These are phyloP conservation scores for Aegilops sharonensis DNA, from an alignment of 176 grass and related monocot species.

Conservation along the genomic window DNA sequence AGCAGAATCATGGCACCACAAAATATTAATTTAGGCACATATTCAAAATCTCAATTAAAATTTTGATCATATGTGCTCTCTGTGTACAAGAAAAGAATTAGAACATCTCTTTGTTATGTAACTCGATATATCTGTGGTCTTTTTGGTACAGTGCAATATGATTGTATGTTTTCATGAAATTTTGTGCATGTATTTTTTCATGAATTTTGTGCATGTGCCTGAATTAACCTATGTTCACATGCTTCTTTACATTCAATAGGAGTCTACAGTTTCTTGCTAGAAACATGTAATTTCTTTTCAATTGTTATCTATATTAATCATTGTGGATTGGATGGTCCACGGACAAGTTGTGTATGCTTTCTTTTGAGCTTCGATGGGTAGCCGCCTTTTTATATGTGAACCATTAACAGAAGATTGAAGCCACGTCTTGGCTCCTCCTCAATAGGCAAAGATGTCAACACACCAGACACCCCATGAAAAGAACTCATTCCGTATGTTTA, in stretches of 20 bases:
- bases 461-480: neutral
- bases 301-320: neutral
- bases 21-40: no score
- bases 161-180: no score
- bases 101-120: no score
- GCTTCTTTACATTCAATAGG: neutral
- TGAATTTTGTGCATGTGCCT: no score
- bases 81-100: no score
- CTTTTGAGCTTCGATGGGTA: neutral
- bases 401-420: neutral
- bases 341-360: neutral
- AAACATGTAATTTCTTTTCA: neutral
- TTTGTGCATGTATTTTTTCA: no score
- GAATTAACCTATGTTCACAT: no score
- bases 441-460: neutral
- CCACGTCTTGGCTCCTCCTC: neutral
- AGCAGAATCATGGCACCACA: no score
- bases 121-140: no score
- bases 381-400: neutral
- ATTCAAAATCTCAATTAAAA: no score
- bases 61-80: no score
- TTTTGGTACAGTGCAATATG: no score
- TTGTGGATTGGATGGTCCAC: neutral
- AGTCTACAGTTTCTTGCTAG: constrained; percentile 9
- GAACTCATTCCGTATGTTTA: neutral